These are phyloP conservation scores for Coprinopsis strossmayeri DNA, from an alignment of 768 basidiomycete species.

Conservation along the genomic window DNA sequence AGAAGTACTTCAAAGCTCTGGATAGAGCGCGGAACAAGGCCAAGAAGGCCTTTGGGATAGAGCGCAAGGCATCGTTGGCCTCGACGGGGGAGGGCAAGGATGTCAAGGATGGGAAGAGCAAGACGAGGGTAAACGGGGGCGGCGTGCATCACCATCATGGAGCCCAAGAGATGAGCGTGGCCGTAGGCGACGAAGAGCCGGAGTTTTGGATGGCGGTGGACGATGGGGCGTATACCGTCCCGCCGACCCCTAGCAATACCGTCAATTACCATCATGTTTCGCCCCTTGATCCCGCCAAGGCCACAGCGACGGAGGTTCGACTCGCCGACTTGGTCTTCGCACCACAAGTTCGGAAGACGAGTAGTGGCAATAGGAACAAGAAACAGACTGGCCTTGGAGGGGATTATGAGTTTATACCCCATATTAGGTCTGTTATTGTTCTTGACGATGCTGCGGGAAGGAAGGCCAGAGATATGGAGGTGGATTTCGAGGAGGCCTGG, in stretches of 20 bases:
- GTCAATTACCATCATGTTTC: not conserved
- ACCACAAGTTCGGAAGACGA: constrained; percentile 2
- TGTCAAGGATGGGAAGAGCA: no score
- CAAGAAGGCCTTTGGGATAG: constrained; percentile 11
- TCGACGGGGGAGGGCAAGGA: no score
- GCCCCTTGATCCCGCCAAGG: not conserved
- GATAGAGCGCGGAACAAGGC: constrained; percentile 13
- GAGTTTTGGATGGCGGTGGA: constrained; percentile 4
- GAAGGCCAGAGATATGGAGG: constrained; percentile 1
- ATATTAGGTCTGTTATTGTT: constrained; percentile 16
- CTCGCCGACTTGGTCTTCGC: constrained; percentile 12
- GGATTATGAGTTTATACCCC: constrained; percentile 14
- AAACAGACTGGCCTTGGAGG: constrained; percentile 6
- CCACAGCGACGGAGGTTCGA: constrained; percentile 11
- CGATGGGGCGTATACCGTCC: no score
- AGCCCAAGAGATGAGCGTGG: constrained; percentile 3
- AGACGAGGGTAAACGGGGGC: constrained; percentile 1
- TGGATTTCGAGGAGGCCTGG: constrained; percentile 13
- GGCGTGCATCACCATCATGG: constrained; percentile 2
- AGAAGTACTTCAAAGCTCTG: constrained; percentile 13
- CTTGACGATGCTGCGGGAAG: constrained; percentile 10
- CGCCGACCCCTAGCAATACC: not conserved
- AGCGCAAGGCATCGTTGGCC: not conserved
- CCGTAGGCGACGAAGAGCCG: constrained; percentile 10
- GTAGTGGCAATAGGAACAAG: not conserved